Percentiles rank a stretch among this genome's conserved stretches.
Conservation (phyloP, 2,329 filamentous ascomycete species). For the Geosmithia morbida region DNA sequence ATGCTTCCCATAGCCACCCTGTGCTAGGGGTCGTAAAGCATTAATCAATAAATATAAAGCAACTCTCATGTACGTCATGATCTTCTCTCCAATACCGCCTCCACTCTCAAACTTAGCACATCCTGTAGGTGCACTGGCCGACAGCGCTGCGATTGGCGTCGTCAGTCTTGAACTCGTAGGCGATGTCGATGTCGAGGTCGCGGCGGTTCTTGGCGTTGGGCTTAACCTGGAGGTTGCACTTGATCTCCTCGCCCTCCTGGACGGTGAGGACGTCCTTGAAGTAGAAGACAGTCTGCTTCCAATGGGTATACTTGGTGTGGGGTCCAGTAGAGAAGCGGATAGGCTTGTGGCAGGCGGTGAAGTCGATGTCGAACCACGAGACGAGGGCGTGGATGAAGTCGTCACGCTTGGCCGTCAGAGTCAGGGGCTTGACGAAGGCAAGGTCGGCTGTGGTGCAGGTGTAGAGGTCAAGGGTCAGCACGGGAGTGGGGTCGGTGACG, state of each 20-base stretch:
- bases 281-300: slow-evolving; percentile 99
- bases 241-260: slow-evolving; percentile 69
- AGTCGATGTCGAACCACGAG: slow-evolving; percentile 98
- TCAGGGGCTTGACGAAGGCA: slow-evolving; percentile 68
- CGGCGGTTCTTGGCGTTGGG: slow-evolving; percentile 91
- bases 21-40: neutral
- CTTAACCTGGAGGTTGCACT: slow-evolving; percentile 61
- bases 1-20: neutral
- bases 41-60: neutral
- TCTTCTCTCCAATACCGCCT: neutral
- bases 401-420: slow-evolving; percentile 62
- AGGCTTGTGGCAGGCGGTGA: slow-evolving; percentile 95
- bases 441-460: slow-evolving; percentile 74
- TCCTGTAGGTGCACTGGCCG: slow-evolving; percentile 68
- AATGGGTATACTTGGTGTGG: slow-evolving; percentile 98
- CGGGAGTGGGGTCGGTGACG: slow-evolving; percentile 75
- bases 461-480: slow-evolving; percentile 87
- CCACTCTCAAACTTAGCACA: slow-evolving; percentile 35
- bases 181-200: slow-evolving; percentile 82
- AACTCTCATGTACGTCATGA: neutral
- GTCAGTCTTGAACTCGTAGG: slow-evolving; percentile 65
- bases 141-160: slow-evolving; percentile 55
- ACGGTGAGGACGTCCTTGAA: slow-evolving; percentile 86
- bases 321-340: slow-evolving; percentile 94
- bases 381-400: slow-evolving; percentile 96